A percentile compares a stretch with the other conserved stretches of the same genome.
phyloP scores from a whole-genome alignment of 2,329 filamentous ascomycete genomes.

The Alternaria novae-zelandiae region DNA sequence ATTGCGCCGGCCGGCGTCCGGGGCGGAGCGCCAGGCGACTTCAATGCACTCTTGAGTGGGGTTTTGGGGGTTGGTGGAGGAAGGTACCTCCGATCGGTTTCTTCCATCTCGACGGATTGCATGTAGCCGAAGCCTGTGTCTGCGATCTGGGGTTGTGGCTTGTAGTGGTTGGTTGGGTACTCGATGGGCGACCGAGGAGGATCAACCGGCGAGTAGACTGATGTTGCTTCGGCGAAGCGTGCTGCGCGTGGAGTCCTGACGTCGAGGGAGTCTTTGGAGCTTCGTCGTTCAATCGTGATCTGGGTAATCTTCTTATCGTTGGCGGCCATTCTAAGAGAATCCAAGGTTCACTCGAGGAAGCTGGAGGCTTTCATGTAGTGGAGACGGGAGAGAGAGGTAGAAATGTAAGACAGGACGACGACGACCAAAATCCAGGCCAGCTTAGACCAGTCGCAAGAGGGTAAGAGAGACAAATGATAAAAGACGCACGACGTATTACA shows the following conservation, averaged over 20 bases:
- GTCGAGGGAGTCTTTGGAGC: conserved; percentile 51
- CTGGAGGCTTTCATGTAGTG: conserved; percentile 44
- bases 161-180: conserved; percentile 62
- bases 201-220: conserved; percentile 78
- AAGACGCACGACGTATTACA: conserved; percentile 49
- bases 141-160: conserved; percentile 73
- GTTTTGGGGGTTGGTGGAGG: conserved; percentile 71
- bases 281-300: conserved; percentile 52
- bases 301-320: conserved; percentile 52
- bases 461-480: conserved; percentile 32
- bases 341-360: conserved; percentile 36
- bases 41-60: conserved; percentile 89
- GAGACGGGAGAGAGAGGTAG: conserved; percentile 15
- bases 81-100: conserved; percentile 54
- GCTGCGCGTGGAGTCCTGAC: conserved; percentile 74
- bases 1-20: conserved; percentile 60
- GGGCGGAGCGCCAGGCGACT: conserved; percentile 80
- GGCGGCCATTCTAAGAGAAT: conserved; percentile 54
- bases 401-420: conserved; percentile 38
- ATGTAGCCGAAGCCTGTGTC: conserved; percentile 96
- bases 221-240: conserved; percentile 81
- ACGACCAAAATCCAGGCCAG: conserved; percentile 49
- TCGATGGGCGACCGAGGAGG: conserved; percentile 55
- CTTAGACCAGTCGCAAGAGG: conserved; percentile 45
- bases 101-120: conserved; percentile 61